phyloP scores from a whole-genome alignment of 108 stramenopile species.

The Nitzschia inconspicua region DNA sequence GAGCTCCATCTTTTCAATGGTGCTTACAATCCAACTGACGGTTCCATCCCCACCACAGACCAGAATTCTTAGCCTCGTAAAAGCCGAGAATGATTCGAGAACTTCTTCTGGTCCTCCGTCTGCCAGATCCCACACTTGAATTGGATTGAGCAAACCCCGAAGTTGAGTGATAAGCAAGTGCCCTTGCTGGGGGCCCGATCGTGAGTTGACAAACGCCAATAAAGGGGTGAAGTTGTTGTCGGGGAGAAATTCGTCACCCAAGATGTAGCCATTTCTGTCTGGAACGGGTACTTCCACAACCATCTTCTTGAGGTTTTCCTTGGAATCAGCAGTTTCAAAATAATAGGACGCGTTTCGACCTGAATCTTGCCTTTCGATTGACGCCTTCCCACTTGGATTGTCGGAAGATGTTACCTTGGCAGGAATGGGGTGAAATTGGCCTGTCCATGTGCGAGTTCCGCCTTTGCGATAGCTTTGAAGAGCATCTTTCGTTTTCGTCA shows the following conservation, averaged over 20 bases:
- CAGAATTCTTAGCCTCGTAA: conserved; percentile 70
- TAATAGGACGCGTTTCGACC: too few relatives aligned
- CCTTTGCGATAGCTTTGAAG: conserved; percentile 33
- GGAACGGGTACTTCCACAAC: conserved; percentile 66
- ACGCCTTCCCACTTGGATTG: too few relatives aligned
- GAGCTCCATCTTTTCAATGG: conserved; percentile 75
- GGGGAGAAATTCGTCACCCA: conserved; percentile 73
- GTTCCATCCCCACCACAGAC: conserved; percentile 93
- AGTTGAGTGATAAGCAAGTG: conserved; percentile 77
- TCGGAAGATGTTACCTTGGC: too few relatives aligned
- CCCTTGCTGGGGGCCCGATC: conserved; percentile 84
- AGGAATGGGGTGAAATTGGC: too few relatives aligned
- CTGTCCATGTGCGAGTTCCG: too few relatives aligned
- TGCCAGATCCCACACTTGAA: conserved; percentile 90
- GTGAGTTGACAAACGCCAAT: conserved; percentile 86
- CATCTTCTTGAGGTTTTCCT: conserved; percentile 53
- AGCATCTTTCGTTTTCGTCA: conserved; percentile 34
- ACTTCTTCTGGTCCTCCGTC: conserved; percentile 75
- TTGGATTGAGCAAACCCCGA: conserved; percentile 75
- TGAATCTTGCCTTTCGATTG: too few relatives aligned
- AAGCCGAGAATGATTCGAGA: conserved; percentile 66
- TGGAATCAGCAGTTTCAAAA: conserved; percentile 70
- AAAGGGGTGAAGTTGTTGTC: conserved; percentile 64
- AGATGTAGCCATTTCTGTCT: conserved; percentile 77
- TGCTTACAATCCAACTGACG: conserved; percentile 87